phyloP scores from a whole-genome alignment of 345 rosid genomes.

The Linum lewisii region DNA sequence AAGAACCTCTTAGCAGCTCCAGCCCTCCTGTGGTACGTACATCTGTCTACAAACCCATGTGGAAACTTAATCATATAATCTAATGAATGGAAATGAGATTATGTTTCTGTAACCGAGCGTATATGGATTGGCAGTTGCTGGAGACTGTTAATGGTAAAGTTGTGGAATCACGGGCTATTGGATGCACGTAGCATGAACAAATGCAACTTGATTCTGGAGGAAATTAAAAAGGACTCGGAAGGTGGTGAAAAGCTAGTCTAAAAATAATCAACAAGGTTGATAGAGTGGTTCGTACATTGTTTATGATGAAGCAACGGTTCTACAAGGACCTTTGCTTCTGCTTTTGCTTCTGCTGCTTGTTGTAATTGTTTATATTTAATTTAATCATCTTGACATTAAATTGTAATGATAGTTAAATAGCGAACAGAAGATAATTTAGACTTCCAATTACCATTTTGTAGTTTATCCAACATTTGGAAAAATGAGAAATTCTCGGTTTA shows the following conservation, averaged over 20 bases:
- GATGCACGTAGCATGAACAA: constrained; percentile 59
- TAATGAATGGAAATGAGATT: background rate
- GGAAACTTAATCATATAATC: background rate
- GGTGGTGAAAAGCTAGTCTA: background rate
- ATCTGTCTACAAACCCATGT: background rate
- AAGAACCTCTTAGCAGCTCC: constrained; percentile 56
- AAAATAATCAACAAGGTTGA: too few species aligned
- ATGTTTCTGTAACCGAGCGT: background rate
- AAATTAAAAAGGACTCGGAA: constrained; percentile 23
- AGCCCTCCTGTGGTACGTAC: constrained; percentile 52
- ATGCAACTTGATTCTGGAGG: constrained; percentile 50
- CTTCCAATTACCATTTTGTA: too few species aligned
- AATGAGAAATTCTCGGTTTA: too few species aligned
- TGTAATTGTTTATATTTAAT: too few species aligned
- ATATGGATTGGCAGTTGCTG: constrained; percentile 53
- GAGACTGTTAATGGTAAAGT: constrained; percentile 68
- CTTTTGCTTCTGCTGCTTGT: too few species aligned
- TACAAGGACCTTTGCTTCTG: too few species aligned
- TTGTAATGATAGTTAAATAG: too few species aligned
- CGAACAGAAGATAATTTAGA: too few species aligned
- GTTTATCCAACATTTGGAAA: too few species aligned
- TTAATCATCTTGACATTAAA: too few species aligned
- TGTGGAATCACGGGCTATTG: constrained; percentile 73
- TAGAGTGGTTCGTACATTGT: too few species aligned
- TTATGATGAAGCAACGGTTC: too few species aligned